Conservation (phyloP, 179 eudicot species). For the Spinacia oleracea region DNA sequence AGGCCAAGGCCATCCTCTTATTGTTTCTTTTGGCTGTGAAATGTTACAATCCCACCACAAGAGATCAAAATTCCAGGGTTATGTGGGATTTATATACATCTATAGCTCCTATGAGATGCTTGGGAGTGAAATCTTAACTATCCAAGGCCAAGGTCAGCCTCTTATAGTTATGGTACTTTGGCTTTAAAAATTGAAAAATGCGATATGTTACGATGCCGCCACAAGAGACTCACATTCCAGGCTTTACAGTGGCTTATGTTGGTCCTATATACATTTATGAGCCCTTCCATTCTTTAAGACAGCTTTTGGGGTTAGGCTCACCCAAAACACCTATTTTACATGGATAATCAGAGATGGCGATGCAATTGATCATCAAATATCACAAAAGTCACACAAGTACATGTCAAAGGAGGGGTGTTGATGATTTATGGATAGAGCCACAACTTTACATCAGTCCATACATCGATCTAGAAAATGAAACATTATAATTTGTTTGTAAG, state of each 20-base stretch:
- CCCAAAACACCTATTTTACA: not conserved
- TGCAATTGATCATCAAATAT: not conserved
- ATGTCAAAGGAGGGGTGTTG: not conserved
- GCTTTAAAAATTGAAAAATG: not conserved
- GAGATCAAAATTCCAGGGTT: not conserved
- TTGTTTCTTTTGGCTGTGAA: not conserved
- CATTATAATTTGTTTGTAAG: not conserved
- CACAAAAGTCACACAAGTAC: not conserved
- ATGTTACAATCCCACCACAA: not conserved
- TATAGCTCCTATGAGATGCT: not conserved
- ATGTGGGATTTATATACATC: not conserved
- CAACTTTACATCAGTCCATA: not conserved
- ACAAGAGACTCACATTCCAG: not conserved
- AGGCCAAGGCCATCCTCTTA: not conserved
- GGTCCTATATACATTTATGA: not conserved
- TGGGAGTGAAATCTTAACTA: not conserved
- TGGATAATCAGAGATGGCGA: not conserved
- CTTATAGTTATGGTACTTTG: not conserved
- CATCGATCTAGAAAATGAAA: not conserved
- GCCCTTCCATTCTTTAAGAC: not conserved
- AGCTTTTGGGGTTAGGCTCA: not conserved
- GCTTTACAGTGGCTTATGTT: not conserved
- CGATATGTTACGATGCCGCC: not conserved
- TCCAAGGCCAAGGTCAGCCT: not conserved
- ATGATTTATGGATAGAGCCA: not conserved